Conservation (phyloP, 106 monocot species). For the Dactylorhiza incarnata region DNA sequence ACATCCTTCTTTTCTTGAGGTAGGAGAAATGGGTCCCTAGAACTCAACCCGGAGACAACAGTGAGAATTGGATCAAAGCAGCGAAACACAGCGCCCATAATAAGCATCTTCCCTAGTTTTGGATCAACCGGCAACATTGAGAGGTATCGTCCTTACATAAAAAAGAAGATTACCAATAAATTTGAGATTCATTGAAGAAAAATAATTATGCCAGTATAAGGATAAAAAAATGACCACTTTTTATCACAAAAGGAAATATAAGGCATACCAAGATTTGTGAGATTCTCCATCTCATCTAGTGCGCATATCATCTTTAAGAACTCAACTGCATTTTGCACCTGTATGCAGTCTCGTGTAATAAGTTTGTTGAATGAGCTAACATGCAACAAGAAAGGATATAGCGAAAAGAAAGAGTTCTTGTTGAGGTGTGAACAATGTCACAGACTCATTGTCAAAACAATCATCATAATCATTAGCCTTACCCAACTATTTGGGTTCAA, state of each 20-base stretch:
- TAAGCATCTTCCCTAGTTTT: conserved; percentile 97
- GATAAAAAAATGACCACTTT: not conserved
- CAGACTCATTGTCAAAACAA: not conserved
- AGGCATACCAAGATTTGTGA: conserved; percentile 81
- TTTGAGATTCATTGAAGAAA: not conserved
- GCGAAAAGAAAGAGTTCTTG: not conserved
- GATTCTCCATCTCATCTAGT: conserved; percentile 83
- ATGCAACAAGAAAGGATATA: not conserved
- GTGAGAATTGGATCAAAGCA: conserved; percentile 92
- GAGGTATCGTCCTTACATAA: conserved; percentile 63
- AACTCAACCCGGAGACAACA: conserved; percentile 87
- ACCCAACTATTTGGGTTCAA: conserved; percentile 1
- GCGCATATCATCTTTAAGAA: conserved; percentile 95
- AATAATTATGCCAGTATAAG: not conserved
- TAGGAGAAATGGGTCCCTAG: conserved; percentile 84
- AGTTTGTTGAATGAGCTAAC: not conserved
- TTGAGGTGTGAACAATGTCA: not conserved
- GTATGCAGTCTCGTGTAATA: conserved; percentile 7
- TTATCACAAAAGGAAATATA: not conserved
- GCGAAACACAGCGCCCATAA: conserved; percentile 90
- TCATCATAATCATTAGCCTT: not conserved
- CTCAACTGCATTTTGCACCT: conserved; percentile 96
- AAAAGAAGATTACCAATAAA: conserved; percentile 6
- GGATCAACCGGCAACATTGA: conserved; percentile 99
- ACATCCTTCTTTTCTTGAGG: conserved; percentile 99